phyloP scores from a whole-genome alignment of 768 basidiomycete genomes.

The Lactarius trivialis region DNA sequence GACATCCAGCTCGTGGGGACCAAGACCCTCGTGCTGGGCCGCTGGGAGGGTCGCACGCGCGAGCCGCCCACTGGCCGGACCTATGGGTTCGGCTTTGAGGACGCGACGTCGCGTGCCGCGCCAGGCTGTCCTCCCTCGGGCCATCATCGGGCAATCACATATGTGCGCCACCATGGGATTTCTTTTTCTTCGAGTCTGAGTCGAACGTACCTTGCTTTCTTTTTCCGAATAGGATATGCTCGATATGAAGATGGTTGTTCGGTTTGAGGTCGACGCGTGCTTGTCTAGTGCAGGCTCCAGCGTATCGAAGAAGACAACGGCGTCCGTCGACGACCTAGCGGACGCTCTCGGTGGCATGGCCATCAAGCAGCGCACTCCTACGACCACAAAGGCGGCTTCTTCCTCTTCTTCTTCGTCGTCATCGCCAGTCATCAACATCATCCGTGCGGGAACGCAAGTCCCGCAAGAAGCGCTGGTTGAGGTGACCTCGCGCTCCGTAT shows the following conservation, averaged over 20 bases:
- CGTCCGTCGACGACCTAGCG: slow-evolving; percentile 23
- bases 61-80: slow-evolving; percentile 29
- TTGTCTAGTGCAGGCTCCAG: neutral
- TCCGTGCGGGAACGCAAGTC: slow-evolving; percentile 19
- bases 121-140: slow-evolving; percentile 46
- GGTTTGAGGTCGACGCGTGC: slow-evolving; percentile 49
- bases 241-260: slow-evolving; percentile 51
- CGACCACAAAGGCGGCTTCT: neutral
- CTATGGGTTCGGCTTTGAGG: slow-evolving; percentile 60
- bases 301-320: neutral
- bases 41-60: slow-evolving; percentile 44
- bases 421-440: neutral
- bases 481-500: slow-evolving; percentile 29
- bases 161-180: slow-evolving; percentile 39
- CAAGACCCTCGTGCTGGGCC: slow-evolving; percentile 53
- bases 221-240: slow-evolving; percentile 43
- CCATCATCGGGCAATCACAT: slow-evolving; percentile 58
- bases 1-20: slow-evolving; percentile 59
- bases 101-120: slow-evolving; percentile 41
- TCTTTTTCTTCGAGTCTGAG: too few relatives aligned
- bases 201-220: neutral
- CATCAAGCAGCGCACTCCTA: neutral
- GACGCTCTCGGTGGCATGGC: slow-evolving; percentile 22
- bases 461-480: slow-evolving; percentile 27
- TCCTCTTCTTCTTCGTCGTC: neutral